A percentile compares a stretch with the other conserved stretches of the same genome.
phyloP scores from a whole-genome alignment of 768 basidiomycete genomes.

The Lactarius trivialis region DNA sequence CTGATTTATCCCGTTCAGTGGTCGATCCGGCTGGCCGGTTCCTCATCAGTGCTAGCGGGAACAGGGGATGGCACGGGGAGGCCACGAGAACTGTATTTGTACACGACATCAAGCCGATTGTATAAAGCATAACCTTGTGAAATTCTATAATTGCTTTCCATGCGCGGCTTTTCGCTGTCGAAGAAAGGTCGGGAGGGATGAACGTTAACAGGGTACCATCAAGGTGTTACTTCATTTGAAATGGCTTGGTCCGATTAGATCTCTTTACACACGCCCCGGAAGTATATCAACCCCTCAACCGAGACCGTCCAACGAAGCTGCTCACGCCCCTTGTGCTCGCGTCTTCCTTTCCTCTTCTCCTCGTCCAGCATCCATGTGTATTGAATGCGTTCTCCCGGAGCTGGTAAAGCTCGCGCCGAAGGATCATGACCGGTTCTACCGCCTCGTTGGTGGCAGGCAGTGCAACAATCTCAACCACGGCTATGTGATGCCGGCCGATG shows the following conservation, averaged over 20 bases:
- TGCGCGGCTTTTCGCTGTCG: conserved; percentile 18
- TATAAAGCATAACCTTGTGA: conserved; percentile 8
- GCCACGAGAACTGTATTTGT: conserved; percentile 86
- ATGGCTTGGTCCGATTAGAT: conserved; percentile 17
- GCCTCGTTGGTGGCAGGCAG: conserved; percentile 43
- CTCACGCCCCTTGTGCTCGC: conserved; percentile 5
- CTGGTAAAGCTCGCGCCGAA: conserved; percentile 30
- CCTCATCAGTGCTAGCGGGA: conserved; percentile 87
- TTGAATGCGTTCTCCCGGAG: conserved; percentile 34
- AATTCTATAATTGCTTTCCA: conserved; percentile 12
- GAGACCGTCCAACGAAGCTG: neutral
- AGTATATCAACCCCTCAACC: conserved; percentile 18
- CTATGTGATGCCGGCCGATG: conserved; percentile 62
- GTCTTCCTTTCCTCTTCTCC: neutral
- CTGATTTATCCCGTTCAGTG: conserved; percentile 41
- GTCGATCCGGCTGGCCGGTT: conserved; percentile 81
- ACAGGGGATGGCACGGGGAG: conserved; percentile 91
- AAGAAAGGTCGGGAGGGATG: conserved; percentile 9
- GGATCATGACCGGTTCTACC: conserved; percentile 50
- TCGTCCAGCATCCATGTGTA: conserved; percentile 27
- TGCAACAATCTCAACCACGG: conserved; percentile 49
- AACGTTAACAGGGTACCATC: neutral
- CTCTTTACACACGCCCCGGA: conserved; percentile 15
- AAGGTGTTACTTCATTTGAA: conserved; percentile 22
- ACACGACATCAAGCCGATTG: conserved; percentile 64